A percentile compares a stretch with the other conserved stretches of the same genome.
phyloP scores from a whole-genome alignment of 225 moss, liverwort and hornwort genomes.

The Lunularia cruciata region DNA sequence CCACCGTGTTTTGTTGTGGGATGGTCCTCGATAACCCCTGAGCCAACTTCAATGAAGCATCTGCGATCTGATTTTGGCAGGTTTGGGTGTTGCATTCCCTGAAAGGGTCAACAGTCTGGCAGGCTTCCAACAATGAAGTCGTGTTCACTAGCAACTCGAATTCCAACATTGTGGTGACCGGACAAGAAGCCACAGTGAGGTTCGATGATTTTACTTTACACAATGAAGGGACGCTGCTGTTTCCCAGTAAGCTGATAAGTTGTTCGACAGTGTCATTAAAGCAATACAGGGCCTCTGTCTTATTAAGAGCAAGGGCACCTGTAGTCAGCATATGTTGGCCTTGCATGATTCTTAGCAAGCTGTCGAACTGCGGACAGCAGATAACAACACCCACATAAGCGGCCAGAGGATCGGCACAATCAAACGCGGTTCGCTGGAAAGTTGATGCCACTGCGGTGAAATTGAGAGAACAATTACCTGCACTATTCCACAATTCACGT shows the following conservation, averaged over 20 bases:
- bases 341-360: slow-evolving; percentile 75
- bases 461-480: slow-evolving; percentile 89
- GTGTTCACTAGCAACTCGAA: slow-evolving; percentile 66
- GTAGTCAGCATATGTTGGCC: slow-evolving; percentile 72
- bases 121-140: slow-evolving; percentile 61
- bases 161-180: slow-evolving; percentile 55
- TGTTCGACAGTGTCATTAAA: slow-evolving; percentile 69
- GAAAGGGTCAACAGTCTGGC: slow-evolving; percentile 64
- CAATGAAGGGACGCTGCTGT: slow-evolving; percentile 66
- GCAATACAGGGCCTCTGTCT: slow-evolving; percentile 71
- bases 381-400: slow-evolving; percentile 86
- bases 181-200: slow-evolving; percentile 83
- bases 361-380: slow-evolving; percentile 93
- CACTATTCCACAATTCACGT: slow-evolving; percentile 41
- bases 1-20: slow-evolving; percentile 52
- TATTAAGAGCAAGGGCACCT: slow-evolving; percentile 72
- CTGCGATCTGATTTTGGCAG: slow-evolving; percentile 69
- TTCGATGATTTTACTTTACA: slow-evolving; percentile 74
- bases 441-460: slow-evolving; percentile 59
- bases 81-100: slow-evolving; percentile 79
- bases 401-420: slow-evolving; percentile 76
- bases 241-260: slow-evolving; percentile 63
- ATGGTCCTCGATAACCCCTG: slow-evolving; percentile 32
- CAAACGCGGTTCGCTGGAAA: slow-evolving; percentile 73
- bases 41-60: slow-evolving; percentile 59